Evolutionary conservation across 805 yeast species (phyloP).

Genomic region (Lipomyces chichibuensis): DNA sequence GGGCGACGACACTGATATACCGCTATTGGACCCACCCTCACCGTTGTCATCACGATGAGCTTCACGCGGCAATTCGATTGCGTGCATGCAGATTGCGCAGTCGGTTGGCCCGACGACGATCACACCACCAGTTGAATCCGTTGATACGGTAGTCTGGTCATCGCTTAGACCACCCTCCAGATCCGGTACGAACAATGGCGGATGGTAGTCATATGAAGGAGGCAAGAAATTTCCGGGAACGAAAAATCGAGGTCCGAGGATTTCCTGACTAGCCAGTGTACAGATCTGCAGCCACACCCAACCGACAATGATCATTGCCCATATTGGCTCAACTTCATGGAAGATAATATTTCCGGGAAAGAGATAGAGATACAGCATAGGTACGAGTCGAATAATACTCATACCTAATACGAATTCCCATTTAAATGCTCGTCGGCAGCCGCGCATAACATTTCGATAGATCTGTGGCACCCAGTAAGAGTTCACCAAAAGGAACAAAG

Average conservation of each 20-base stretch:
- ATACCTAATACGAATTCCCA: conserved; percentile 80
- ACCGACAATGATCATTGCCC: conserved; percentile 51
- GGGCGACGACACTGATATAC: conserved; percentile 37
- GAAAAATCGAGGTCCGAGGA: conserved; percentile 81
- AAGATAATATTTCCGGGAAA: conserved; percentile 58
- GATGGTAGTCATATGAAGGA: conserved; percentile 84
- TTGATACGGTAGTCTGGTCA: conserved; percentile 40
- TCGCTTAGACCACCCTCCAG: conserved; percentile 51
- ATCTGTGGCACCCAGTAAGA: conserved; percentile 91
- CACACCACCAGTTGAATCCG: conserved; percentile 20
- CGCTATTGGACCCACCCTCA: conserved; percentile 20
- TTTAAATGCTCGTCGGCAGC: conserved; percentile 64
- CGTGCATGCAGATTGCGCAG: conserved; percentile 90
- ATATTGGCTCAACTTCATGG: conserved; percentile 65
- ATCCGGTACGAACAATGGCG: conserved; percentile 61
- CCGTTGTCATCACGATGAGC: conserved; percentile 17
- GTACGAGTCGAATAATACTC: conserved; percentile 62
- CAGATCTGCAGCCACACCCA: conserved; percentile 68
- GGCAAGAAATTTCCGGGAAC: conserved; percentile 72
- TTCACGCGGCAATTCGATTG: conserved; percentile 55
- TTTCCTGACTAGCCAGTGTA: conserved; percentile 62
- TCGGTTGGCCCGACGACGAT: conserved; percentile 45
- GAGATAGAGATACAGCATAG: conserved; percentile 65
- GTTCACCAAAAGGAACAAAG: conserved; percentile 55
- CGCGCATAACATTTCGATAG: conserved; percentile 71